phyloP scores from a whole-genome alignment of 768 basidiomycete genomes.

The Nidularia pulvinata region DNA sequence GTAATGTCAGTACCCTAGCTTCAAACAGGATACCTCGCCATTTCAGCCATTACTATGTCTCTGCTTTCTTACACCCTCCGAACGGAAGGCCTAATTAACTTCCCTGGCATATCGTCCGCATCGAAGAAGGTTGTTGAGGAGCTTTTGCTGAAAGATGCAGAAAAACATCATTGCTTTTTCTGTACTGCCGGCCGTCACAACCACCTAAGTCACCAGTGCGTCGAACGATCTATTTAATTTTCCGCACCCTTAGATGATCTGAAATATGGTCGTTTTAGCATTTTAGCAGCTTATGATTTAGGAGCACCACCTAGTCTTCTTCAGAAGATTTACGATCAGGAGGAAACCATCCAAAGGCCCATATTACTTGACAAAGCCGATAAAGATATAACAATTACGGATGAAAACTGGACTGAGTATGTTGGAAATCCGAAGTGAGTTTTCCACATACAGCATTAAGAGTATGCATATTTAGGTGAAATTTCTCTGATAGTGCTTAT shows the following conservation, averaged over 20 bases:
- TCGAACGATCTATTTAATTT: background rate
- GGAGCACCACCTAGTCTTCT: constrained; percentile 45
- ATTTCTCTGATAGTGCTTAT: constrained; percentile 27
- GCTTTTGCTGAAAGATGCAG: constrained; percentile 45
- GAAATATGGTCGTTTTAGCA: constrained; percentile 19
- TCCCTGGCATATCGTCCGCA: constrained; percentile 42
- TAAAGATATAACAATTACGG: constrained; percentile 29
- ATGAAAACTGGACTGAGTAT: constrained; percentile 47
- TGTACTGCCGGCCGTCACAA: constrained; percentile 41
- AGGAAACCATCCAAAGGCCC: constrained; percentile 33
- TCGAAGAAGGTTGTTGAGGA: constrained; percentile 40
- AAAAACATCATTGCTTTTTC: constrained; percentile 52
- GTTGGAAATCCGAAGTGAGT: constrained; percentile 41
- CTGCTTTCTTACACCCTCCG: no score
- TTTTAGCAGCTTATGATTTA: constrained; percentile 57
- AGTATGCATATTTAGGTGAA: background rate
- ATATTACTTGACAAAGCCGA: constrained; percentile 33
- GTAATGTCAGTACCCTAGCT: no score
- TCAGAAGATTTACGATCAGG: constrained; percentile 46
- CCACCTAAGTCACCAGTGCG: constrained; percentile 61
- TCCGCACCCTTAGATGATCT: background rate
- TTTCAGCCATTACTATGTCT: no score
- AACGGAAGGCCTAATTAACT: constrained; percentile 35
- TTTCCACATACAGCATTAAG: background rate
- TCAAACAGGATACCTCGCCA: no score